phyloP scores from a whole-genome alignment of 805 yeast species.

The Myxozyma mucilagina region DNA sequence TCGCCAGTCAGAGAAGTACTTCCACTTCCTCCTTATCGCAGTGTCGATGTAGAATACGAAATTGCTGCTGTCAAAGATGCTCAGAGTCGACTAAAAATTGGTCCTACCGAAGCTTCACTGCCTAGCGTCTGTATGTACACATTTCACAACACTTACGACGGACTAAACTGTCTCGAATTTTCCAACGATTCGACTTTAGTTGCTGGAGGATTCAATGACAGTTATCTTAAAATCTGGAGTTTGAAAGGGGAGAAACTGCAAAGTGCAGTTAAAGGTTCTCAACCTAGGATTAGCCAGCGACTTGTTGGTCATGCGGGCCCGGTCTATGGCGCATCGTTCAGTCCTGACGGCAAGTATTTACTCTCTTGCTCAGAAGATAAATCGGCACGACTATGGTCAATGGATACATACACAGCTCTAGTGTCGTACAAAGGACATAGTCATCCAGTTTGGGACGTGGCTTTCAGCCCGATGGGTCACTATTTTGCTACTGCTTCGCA shows the following conservation, averaged over 20 bases:
- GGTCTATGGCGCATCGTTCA: slow-evolving; percentile 84
- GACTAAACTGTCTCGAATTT: slow-evolving; percentile 81
- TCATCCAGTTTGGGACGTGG: slow-evolving; percentile 97
- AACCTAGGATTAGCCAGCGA: slow-evolving; percentile 43
- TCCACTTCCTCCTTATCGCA: slow-evolving; percentile 84
- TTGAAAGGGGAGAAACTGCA: slow-evolving; percentile 77
- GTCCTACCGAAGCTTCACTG: slow-evolving; percentile 67
- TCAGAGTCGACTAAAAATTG: slow-evolving; percentile 68
- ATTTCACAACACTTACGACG: slow-evolving; percentile 90
- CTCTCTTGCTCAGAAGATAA: slow-evolving; percentile 87
- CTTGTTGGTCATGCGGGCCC: slow-evolving; percentile 93
- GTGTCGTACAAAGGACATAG: slow-evolving; percentile 96
- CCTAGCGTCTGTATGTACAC: slow-evolving; percentile 98
- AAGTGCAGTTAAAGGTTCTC: slow-evolving; percentile 37
- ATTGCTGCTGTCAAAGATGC: slow-evolving; percentile 79
- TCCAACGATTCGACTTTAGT: slow-evolving; percentile 82
- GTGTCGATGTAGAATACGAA: slow-evolving; percentile 76
- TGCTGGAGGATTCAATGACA: slow-evolving; percentile 94
- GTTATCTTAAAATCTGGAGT: slow-evolving; percentile 88
- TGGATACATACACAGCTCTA: slow-evolving; percentile 83
- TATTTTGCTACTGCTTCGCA: slow-evolving; percentile 98
- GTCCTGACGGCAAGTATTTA: slow-evolving; percentile 83
- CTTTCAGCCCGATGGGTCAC: slow-evolving; percentile 92
- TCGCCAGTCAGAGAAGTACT: slow-evolving; percentile 72
- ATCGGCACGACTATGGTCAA: slow-evolving; percentile 89